These are phyloP conservation scores for Xerophyta viscosa DNA, from an alignment of 106 monocot species.

Conservation along the genomic window DNA sequence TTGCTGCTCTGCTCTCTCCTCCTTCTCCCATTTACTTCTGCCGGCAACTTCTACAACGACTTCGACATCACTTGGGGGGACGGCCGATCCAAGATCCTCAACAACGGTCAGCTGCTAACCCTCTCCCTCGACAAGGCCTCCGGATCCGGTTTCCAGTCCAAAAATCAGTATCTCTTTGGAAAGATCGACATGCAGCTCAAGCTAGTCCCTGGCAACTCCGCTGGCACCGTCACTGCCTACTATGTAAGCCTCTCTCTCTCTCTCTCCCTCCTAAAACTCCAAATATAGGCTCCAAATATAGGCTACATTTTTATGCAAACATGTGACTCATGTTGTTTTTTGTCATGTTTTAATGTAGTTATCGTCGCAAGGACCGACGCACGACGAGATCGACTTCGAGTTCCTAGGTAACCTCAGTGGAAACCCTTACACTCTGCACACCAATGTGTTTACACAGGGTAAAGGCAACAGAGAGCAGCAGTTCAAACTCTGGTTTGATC, in stretches of 20 bases:
- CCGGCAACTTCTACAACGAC: slow-evolving; percentile 4
- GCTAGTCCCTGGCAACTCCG: slow-evolving; percentile 24
- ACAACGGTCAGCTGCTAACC: slow-evolving; percentile 4
- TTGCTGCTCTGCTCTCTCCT: neutral
- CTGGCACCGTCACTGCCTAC: slow-evolving; percentile 23
- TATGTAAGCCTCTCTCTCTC: slow-evolving; percentile 13
- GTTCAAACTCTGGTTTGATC: slow-evolving; percentile 18
- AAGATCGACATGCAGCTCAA: slow-evolving; percentile 23
- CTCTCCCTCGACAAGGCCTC: slow-evolving; percentile 16
- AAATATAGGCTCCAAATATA: no score
- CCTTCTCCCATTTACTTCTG: neutral
- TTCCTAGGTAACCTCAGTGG: slow-evolving; percentile 12
- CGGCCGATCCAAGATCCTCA: neutral
- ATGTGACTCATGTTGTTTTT: neutral
- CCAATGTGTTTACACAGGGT: slow-evolving; percentile 13
- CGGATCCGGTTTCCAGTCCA: slow-evolving; percentile 18
- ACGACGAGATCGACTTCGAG: slow-evolving; percentile 19
- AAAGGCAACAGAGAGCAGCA: slow-evolving; percentile 16
- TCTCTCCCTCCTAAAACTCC: no score
- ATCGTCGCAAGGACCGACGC: slow-evolving; percentile 8
- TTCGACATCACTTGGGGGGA: slow-evolving; percentile 18
- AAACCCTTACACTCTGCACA: slow-evolving; percentile 3
- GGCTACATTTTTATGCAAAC: no score
- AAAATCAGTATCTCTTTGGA: slow-evolving; percentile 15
- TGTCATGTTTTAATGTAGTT: slow-evolving; percentile 3